These are phyloP conservation scores for Epichloe coenophiala DNA, from an alignment of 2,329 filamentous ascomycete species.

Conservation along the genomic window DNA sequence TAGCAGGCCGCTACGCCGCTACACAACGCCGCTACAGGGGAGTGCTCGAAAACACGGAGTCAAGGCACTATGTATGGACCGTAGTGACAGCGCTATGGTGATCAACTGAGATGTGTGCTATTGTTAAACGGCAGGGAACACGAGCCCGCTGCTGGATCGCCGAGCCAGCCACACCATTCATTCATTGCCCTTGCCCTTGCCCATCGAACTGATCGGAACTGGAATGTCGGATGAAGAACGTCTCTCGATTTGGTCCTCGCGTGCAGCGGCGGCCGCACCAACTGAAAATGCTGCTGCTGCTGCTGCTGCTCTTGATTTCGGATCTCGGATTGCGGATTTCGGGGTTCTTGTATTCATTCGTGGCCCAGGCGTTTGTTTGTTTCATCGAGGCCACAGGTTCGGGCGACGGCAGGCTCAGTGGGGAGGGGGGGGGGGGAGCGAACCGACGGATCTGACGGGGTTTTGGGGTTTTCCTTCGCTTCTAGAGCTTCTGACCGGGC, in stretches of 20 bases:
- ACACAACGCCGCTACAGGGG: too few relatives aligned
- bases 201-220: slow-evolving; percentile 1
- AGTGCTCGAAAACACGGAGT: background rate
- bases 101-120: slow-evolving; percentile 1
- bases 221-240: slow-evolving; percentile 1
- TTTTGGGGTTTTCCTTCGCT: background rate
- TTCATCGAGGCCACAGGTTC: background rate
- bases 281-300: background rate
- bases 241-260: background rate
- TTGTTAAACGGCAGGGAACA: background rate
- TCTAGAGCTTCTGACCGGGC: slow-evolving; percentile 5
- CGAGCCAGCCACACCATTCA: background rate
- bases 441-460: background rate
- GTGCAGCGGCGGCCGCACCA: background rate
- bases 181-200: background rate
- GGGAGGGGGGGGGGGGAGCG: background rate
- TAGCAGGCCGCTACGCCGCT: background rate
- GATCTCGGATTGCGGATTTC: background rate
- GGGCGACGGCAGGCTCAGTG: background rate
- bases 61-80: background rate
- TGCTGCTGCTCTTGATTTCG: background rate
- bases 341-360: background rate
- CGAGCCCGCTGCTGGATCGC: slow-evolving; percentile 2
- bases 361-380: background rate
- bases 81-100: background rate